A percentile compares a stretch with the other conserved stretches of the same genome.
Evolutionary conservation across 192 early-diverging fungal species (phyloP).

Genomic region (Coemansia sp.): DNA sequence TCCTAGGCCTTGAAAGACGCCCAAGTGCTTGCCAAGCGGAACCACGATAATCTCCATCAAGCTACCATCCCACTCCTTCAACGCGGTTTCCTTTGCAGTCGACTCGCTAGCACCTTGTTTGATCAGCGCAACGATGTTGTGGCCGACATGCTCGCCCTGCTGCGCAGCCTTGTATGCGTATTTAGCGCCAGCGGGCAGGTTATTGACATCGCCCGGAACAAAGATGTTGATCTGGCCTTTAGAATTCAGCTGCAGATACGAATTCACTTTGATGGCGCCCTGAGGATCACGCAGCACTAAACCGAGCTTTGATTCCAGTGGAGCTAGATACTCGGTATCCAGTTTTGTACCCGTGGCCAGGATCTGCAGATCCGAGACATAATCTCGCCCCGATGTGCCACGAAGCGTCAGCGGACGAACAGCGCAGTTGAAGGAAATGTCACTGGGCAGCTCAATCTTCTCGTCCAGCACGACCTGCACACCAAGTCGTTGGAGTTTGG

Average conservation of each 20-base stretch:
- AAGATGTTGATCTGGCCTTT: conserved; percentile 43
- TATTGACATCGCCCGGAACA: conserved; percentile 53
- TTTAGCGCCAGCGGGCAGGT: conserved; percentile 31
- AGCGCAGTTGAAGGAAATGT: conserved; percentile 27
- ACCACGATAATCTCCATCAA: conserved; percentile 23
- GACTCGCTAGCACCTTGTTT: neutral
- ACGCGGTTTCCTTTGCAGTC: neutral
- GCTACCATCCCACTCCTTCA: conserved; percentile 26
- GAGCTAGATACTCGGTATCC: conserved; percentile 48
- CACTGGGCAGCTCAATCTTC: conserved; percentile 33
- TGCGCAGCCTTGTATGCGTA: conserved; percentile 20
- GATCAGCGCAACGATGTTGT: conserved; percentile 28
- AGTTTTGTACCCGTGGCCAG: conserved; percentile 42
- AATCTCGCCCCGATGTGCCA: conserved; percentile 39
- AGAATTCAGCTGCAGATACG: conserved; percentile 48
- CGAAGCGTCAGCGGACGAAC: conserved; percentile 35
- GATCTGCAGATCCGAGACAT: conserved; percentile 59
- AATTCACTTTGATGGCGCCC: conserved; percentile 43
- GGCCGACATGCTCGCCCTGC: conserved; percentile 16
- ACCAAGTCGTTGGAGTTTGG: conserved; percentile 45
- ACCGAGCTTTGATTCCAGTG: conserved; percentile 25
- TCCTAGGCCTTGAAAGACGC: conserved; percentile 37
- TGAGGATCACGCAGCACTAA: conserved; percentile 20
- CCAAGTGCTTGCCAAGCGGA: conserved; percentile 33
- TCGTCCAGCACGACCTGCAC: conserved; percentile 54